Conservation (phyloP, 805 yeast species). For the Candida insectorum region DNA sequence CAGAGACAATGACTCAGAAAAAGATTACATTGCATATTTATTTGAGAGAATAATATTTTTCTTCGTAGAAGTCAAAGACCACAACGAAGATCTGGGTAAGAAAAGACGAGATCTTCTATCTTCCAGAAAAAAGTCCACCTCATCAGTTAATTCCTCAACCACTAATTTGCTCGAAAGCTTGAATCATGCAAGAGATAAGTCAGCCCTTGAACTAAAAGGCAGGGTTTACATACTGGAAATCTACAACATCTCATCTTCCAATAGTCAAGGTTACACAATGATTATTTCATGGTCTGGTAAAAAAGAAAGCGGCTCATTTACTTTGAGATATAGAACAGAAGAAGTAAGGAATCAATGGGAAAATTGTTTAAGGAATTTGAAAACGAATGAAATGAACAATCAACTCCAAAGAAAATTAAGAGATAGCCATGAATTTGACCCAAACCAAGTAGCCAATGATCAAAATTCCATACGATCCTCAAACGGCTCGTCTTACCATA, state of each 20-base stretch:
- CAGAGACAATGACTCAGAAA: constrained; percentile 67
- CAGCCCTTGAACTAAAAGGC: constrained; percentile 63
- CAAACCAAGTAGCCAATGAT: constrained; percentile 11
- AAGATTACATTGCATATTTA: constrained; percentile 84
- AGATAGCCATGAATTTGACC: constrained; percentile 25
- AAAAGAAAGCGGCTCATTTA: constrained; percentile 81
- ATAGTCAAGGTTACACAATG: constrained; percentile 50
- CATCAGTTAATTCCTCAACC: constrained; percentile 38
- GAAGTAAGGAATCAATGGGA: constrained; percentile 86
- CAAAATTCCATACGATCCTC: constrained; percentile 24
- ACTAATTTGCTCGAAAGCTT: constrained; percentile 34
- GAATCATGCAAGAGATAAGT: constrained; percentile 24
- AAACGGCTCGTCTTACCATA: constrained; percentile 16
- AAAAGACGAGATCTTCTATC: constrained; percentile 40
- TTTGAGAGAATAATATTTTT: constrained; percentile 67
- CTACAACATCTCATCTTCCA: constrained; percentile 37
- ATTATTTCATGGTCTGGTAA: constrained; percentile 81
- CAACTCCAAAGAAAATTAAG: constrained; percentile 35
- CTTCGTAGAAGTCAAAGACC: constrained; percentile 27
- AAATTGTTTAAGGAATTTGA: constrained; percentile 51
- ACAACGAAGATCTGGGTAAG: constrained; percentile 28
- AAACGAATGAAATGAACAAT: constrained; percentile 37
- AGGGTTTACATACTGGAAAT: constrained; percentile 73
- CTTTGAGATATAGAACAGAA: constrained; percentile 77
- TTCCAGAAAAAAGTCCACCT: constrained; percentile 47